These are phyloP conservation scores for Davidsoniella eucalypti DNA, from an alignment of 2,329 filamentous ascomycete species.

Conservation along the genomic window DNA sequence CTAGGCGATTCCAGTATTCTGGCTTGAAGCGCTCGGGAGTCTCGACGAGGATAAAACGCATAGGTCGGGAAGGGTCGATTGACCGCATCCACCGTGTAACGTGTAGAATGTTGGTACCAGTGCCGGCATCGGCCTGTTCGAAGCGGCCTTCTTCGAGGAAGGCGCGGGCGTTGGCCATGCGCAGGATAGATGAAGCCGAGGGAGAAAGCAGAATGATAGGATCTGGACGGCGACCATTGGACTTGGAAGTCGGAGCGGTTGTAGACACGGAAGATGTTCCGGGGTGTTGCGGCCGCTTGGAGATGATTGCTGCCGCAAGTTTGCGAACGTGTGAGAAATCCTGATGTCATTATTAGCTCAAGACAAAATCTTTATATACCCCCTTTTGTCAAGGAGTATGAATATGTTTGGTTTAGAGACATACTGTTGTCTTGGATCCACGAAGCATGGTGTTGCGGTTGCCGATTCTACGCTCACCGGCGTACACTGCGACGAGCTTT, in stretches of 20 bases:
- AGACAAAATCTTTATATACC: not conserved
- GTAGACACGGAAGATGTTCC: conserved; percentile 17
- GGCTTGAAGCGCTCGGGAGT: conserved; percentile 89
- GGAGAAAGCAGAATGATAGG: conserved; percentile 96
- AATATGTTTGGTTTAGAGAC: conserved; percentile 18
- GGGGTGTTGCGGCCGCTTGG: conserved; percentile 34
- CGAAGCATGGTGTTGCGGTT: conserved; percentile 79
- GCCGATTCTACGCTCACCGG: conserved; percentile 77
- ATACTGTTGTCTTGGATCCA: conserved; percentile 75
- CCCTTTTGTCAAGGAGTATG: not conserved
- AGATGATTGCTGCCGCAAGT: conserved; percentile 61
- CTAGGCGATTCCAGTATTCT: conserved; percentile 90
- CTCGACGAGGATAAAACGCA: conserved; percentile 92
- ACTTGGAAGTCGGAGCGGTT: conserved; percentile 29
- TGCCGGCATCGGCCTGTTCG: conserved; percentile 56
- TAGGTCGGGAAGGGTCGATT: conserved; percentile 52
- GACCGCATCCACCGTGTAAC: conserved; percentile 60
- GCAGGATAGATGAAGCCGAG: conserved; percentile 83
- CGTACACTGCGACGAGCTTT: conserved; percentile 73
- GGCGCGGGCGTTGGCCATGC: conserved; percentile 87
- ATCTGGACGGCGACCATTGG: conserved; percentile 38
- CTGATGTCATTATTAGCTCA: conserved; percentile 26
- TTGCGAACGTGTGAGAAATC: conserved; percentile 93
- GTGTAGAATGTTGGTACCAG: conserved; percentile 65
- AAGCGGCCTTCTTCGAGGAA: conserved; percentile 82